Conservation (phyloP, 371 early-diverging fungal species). For the Apophysomyces ossiformis region DNA sequence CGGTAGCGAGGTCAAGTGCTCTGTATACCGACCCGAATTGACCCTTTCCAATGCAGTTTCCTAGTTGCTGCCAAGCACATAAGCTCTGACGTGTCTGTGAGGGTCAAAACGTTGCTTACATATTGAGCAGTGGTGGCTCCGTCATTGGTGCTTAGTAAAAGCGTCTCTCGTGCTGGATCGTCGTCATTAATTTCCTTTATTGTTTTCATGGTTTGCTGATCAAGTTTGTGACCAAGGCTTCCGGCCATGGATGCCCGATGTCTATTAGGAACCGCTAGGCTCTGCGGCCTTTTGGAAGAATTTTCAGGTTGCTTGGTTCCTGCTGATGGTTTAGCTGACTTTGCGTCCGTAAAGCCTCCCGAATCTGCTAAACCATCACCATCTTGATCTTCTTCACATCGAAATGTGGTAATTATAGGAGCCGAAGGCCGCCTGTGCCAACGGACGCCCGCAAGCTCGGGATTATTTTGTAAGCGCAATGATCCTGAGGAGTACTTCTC, state of each 20-base stretch:
- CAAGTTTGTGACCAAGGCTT: constrained; percentile 40
- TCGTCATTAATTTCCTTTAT: constrained; percentile 21
- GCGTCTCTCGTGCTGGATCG: constrained; percentile 24
- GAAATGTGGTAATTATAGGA: constrained; percentile 8
- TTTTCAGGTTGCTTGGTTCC: constrained; percentile 6
- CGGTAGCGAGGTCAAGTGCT: constrained; percentile 83
- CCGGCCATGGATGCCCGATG: constrained; percentile 21
- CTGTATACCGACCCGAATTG: constrained; percentile 90
- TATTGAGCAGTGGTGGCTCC: constrained; percentile 31
- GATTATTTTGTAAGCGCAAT: constrained; percentile 14
- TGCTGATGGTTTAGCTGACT: constrained; percentile 18
- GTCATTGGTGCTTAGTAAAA: constrained; percentile 31
- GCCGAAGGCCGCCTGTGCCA: constrained; percentile 20
- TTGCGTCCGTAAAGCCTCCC: constrained; percentile 5
- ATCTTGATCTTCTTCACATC: constrained; percentile 17
- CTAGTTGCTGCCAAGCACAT: constrained; percentile 65
- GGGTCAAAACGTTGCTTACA: constrained; percentile 19
- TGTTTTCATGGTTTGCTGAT: constrained; percentile 28
- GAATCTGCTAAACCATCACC: constrained; percentile 11
- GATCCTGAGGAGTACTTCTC: constrained; percentile 18
- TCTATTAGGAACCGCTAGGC: constrained; percentile 24
- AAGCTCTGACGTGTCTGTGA: not conserved
- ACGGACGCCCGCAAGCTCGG: constrained; percentile 18
- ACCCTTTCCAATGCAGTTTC: constrained; percentile 91
- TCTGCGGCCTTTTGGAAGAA: constrained; percentile 21